phyloP scores from a whole-genome alignment of 1,139 yeast species.

The Casaregolazyma suthepensis region DNA sequence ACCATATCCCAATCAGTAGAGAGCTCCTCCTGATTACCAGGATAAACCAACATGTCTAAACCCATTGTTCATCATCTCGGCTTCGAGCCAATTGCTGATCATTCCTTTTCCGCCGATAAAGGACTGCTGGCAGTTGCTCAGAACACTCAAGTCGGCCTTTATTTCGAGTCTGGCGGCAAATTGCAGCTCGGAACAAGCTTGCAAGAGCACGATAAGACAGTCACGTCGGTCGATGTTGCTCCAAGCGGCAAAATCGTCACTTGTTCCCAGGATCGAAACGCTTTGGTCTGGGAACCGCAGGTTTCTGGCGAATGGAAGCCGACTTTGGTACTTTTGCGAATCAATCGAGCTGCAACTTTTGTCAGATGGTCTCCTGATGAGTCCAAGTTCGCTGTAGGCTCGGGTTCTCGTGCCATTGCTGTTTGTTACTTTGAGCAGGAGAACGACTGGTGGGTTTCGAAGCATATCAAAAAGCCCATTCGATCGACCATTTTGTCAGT shows the following conservation, averaged over 20 bases:
- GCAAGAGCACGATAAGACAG: conserved; percentile 86
- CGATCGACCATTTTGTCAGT: conserved; percentile 79
- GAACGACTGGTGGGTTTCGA: conserved; percentile 99
- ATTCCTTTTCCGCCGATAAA: conserved; percentile 71
- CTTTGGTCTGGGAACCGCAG: conserved; percentile 88
- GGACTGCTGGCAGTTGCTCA: conserved; percentile 74
- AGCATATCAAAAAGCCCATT: conserved; percentile 88
- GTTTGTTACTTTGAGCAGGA: conserved; percentile 94
- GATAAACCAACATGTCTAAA: conserved; percentile 11
- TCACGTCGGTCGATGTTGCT: conserved; percentile 91
- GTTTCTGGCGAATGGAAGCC: conserved; percentile 64
- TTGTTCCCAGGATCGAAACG: conserved; percentile 97
- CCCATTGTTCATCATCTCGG: conserved; percentile 49
- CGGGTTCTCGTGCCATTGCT: conserved; percentile 90
- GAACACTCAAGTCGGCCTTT: conserved; percentile 68
- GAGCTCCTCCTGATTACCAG: conserved; percentile 27
- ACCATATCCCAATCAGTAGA: conserved; percentile 21
- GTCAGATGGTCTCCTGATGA: conserved; percentile 95
- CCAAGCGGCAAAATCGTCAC: conserved; percentile 88
- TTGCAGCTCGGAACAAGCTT: conserved; percentile 54
- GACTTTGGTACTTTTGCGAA: conserved; percentile 84
- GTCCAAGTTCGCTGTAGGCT: conserved; percentile 91
- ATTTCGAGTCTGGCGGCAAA: conserved; percentile 44
- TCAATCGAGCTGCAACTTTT: conserved; percentile 89
- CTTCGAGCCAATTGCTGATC: conserved; percentile 83